phyloP scores from a whole-genome alignment of 2,329 filamentous ascomycete genomes.

The Aspergillus sojae region DNA sequence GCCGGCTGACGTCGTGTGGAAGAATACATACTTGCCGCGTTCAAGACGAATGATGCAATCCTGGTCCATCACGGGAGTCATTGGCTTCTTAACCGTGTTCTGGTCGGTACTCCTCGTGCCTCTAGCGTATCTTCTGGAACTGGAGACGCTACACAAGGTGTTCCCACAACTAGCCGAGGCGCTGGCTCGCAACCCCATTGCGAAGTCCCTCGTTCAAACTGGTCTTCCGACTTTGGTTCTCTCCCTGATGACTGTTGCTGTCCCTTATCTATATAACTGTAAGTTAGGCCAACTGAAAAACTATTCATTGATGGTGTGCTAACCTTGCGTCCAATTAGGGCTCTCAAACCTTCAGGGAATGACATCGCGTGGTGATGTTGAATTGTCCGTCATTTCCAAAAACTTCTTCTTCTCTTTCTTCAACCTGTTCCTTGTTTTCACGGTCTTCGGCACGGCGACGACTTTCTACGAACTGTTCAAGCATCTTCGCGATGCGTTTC shows the following conservation, averaged over 20 bases:
- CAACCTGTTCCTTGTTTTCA: constrained; percentile 96
- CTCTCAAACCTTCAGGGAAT: constrained; percentile 90
- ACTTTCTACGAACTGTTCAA: constrained; percentile 69
- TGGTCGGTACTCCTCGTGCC: constrained; percentile 84
- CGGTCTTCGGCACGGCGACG: constrained; percentile 78
- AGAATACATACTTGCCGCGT: constrained; percentile 83
- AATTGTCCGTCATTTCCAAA: constrained; percentile 93
- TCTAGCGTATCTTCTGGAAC: constrained; percentile 76
- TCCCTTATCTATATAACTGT: constrained; percentile 94
- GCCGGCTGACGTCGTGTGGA: constrained; percentile 92
- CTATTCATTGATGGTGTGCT: constrained; percentile 3
- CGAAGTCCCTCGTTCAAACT: constrained; percentile 79
- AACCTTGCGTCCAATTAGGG: constrained; percentile 41
- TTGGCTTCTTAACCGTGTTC: constrained; percentile 79
- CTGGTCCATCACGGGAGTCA: constrained; percentile 82
- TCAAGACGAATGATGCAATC: constrained; percentile 72
- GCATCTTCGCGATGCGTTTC: constrained; percentile 70
- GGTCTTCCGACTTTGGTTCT: constrained; percentile 83
- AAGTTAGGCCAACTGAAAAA: constrained; percentile 29
- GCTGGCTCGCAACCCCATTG: constrained; percentile 68
- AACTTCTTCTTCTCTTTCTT: constrained; percentile 99
- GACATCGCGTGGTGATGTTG: constrained; percentile 91
- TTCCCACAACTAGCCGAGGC: constrained; percentile 70
- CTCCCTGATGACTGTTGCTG: constrained; percentile 82
- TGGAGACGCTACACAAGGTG: constrained; percentile 75